Percentiles rank a stretch among this genome's conserved stretches.
phyloP scores from a whole-genome alignment of 2,329 filamentous ascomycete species.

The Dactylellina drechsleri region DNA sequence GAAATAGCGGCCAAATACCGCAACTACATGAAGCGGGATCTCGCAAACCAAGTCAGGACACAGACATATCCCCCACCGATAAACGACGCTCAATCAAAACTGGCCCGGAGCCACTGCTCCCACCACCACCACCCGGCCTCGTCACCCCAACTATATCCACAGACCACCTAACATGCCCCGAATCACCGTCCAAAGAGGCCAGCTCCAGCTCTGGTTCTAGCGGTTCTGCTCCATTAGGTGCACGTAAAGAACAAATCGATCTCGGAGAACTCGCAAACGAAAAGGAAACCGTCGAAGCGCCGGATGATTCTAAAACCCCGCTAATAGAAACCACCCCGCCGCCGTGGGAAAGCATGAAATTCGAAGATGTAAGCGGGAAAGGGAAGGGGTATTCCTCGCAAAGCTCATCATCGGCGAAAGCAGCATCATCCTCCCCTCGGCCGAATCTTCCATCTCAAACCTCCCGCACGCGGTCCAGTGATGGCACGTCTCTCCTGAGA shows the following conservation, averaged over 20 bases:
- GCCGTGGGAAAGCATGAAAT: conserved; percentile 40
- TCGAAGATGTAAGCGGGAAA: conserved; percentile 46
- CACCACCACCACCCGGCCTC: conserved; percentile 30
- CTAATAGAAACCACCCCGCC: conserved; percentile 22
- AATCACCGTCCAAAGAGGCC: background rate
- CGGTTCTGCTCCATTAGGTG: conserved; percentile 23
- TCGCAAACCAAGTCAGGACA: conserved; percentile 46
- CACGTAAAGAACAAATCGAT: conserved; percentile 37
- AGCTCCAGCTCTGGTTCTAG: conserved; percentile 12
- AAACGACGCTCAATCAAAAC: conserved; percentile 40
- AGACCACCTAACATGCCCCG: conserved; percentile 23
- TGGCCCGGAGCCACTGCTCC: conserved; percentile 36
- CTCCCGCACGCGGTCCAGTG: conserved; percentile 10
- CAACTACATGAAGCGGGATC: conserved; percentile 41
- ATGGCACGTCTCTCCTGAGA: conserved; percentile 10
- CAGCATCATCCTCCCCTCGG: background rate
- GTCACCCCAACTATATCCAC: conserved; percentile 32
- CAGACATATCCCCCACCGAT: conserved; percentile 36
- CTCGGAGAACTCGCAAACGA: conserved; percentile 29
- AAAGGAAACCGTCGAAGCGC: conserved; percentile 34
- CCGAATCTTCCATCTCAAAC: conserved; percentile 1
- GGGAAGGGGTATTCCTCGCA: conserved; percentile 24
- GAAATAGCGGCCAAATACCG: conserved; percentile 26
- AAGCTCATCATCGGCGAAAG: conserved; percentile 27
- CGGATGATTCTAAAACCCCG: conserved; percentile 23